A percentile compares a stretch with the other conserved stretches of the same genome.
These are phyloP conservation scores for Chaetomium globosum DNA, from an alignment of 2,329 filamentous ascomycete genomes.

Conservation along the genomic window DNA sequence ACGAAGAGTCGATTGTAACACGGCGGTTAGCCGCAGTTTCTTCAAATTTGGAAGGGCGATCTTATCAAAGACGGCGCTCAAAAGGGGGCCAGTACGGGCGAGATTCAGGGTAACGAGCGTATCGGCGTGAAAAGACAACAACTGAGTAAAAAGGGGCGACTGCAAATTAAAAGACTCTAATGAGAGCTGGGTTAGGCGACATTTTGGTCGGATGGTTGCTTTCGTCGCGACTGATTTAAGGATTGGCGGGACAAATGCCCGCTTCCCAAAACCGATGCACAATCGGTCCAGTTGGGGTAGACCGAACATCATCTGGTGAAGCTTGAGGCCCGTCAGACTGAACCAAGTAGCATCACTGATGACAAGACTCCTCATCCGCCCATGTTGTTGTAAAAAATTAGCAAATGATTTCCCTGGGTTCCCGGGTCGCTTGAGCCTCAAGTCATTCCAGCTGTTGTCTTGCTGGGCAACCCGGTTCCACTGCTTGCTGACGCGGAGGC, in stretches of 20 bases:
- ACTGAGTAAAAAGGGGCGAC: neutral
- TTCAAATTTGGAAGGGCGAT: conserved; percentile 17
- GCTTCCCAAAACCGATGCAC: conserved; percentile 14
- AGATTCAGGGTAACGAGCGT: conserved; percentile 23
- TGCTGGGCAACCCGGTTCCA: conserved; percentile 27
- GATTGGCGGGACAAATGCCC: neutral
- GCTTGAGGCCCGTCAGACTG: conserved; percentile 18
- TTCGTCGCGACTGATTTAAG: neutral
- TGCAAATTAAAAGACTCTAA: neutral
- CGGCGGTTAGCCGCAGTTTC: conserved; percentile 9
- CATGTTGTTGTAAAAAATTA: conserved; percentile 30
- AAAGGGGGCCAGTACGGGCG: neutral
- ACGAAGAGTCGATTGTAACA: neutral
- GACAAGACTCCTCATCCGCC: conserved; percentile 24
- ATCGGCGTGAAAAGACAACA: neutral
- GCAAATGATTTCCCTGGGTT: conserved; percentile 25
- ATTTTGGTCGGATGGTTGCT: neutral
- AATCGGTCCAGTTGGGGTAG: conserved; percentile 30
- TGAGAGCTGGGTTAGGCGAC: conserved; percentile 26
- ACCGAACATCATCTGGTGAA: conserved; percentile 21
- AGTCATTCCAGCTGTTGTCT: conserved; percentile 27
- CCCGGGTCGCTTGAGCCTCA: conserved; percentile 21
- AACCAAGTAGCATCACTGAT: conserved; percentile 29
- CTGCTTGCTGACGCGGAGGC: conserved; percentile 30
- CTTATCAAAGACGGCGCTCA: neutral